These are phyloP conservation scores for Taphrina sp. DNA, from an alignment of 1,139 yeast genomes.

Conservation along the genomic window DNA sequence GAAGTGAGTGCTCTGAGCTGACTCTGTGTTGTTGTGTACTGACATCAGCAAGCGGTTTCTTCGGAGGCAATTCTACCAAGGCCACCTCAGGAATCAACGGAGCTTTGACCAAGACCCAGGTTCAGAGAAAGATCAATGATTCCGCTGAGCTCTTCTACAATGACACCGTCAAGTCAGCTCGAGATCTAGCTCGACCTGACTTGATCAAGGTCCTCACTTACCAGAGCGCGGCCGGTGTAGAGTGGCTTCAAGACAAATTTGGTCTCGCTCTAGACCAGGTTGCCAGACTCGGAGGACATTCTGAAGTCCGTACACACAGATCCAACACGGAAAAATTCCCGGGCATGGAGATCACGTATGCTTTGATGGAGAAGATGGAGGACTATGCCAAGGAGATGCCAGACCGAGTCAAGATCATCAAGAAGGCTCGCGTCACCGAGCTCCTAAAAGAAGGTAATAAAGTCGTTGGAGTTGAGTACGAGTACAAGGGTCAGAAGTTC, in stretches of 20 bases:
- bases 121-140: slow-evolving; percentile 53
- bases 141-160: slow-evolving; percentile 58
- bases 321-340: slow-evolving; percentile 66
- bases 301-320: slow-evolving; percentile 71
- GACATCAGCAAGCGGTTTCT: slow-evolving; percentile 42
- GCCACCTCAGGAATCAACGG: slow-evolving; percentile 86
- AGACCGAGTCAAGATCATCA: slow-evolving; percentile 52
- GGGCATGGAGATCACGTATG: slow-evolving; percentile 73
- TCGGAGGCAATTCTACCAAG: slow-evolving; percentile 77
- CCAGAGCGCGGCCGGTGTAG: slow-evolving; percentile 55
- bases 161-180: slow-evolving; percentile 68
- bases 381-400: slow-evolving; percentile 53
- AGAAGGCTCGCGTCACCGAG: slow-evolving; percentile 53
- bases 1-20: slow-evolving; percentile 35
- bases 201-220: slow-evolving; percentile 55
- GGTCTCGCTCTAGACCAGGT: slow-evolving; percentile 63
- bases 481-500: slow-evolving; percentile 39
- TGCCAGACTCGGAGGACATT: slow-evolving; percentile 71
- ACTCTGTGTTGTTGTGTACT: slow-evolving; percentile 4
- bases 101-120: slow-evolving; percentile 63
- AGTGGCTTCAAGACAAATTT: slow-evolving; percentile 68
- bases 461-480: slow-evolving; percentile 54
- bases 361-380: slow-evolving; percentile 57
- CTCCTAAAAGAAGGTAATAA: slow-evolving; percentile 42
- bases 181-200: slow-evolving; percentile 58